Percentiles rank a stretch among this genome's conserved stretches.
phyloP scores from a whole-genome alignment of 106 monocot species.

The Apostasia ramifera region DNA sequence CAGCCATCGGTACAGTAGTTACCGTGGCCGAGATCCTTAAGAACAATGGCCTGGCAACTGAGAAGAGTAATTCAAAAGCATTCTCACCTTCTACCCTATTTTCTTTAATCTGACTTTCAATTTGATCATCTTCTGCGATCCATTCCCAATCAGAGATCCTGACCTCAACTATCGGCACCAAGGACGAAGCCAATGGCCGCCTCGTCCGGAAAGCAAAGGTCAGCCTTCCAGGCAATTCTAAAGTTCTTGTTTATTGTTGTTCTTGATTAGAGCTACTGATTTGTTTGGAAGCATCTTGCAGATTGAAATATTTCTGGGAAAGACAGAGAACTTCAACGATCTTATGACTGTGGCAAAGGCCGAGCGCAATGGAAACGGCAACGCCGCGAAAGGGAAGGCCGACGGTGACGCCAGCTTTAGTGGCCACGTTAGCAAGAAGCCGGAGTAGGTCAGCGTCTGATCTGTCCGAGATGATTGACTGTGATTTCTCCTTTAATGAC shows the following conservation, averaged over 20 bases:
- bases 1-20: conserved; percentile 48
- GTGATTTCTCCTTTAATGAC: too few species aligned
- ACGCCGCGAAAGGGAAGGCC: neutral
- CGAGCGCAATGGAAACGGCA: neutral
- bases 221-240: neutral
- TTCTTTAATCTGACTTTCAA: neutral
- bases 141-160: conserved; percentile 31
- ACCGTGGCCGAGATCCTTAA: conserved; percentile 51
- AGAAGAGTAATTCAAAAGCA: conserved; percentile 24
- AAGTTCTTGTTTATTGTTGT: neutral
- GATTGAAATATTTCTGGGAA: conserved; percentile 7
- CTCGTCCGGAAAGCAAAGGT: conserved; percentile 53
- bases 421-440: neutral
- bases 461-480: neutral
- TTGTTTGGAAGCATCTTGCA: neutral
- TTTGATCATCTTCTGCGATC: neutral
- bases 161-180: conserved; percentile 43
- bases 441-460: neutral
- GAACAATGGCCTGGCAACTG: conserved; percentile 43
- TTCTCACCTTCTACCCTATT: neutral
- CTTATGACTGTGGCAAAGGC: neutral
- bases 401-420: neutral
- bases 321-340: neutral
- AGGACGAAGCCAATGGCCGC: conserved; percentile 40
- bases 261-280: neutral